Base-by-base conservation (phyloP, 2,329 filamentous ascomycete species). In the Fusarium coicis region DNA sequence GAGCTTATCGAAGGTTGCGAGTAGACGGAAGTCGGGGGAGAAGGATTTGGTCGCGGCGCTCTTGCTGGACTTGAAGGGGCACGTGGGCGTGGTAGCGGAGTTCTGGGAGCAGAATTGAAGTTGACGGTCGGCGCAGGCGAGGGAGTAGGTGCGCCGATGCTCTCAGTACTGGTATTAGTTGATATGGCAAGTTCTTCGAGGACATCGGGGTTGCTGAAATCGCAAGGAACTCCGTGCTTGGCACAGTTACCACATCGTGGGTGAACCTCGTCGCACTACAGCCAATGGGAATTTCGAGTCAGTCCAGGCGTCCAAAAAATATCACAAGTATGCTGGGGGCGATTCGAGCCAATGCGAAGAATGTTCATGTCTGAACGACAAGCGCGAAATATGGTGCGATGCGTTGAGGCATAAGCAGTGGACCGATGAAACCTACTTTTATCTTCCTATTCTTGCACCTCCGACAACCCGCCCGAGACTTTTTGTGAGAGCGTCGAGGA, bases 371-470 rank as follows among this genome's bases (percentile, higher is more conserved):
- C n/a, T 43, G 52, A 34, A 56, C 34, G 63, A 44, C 36, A 47
- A 28, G 37, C 44, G 49, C 46, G 64, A 43, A 53, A 60, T 32
- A 26, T 49, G 28, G 34, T 68, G 59, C 66, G 52, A 53, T 70
- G 63, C 32, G 56, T 60, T 64, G 49, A 53, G 42, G 46, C 67
- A 56, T 54, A 44, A 55, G 47, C 37, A 55, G 52, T 63, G 59
- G 56, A 62, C 47, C 47, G 30, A 44, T 23, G 43, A 46, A 37
- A 61, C 77, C 54, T 81, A 91, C 90, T 88, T 93, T 93, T 78
- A 93, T 92, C 81, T 93, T 93, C 69, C 91, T 85, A 62, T 85
- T 84, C 82, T 93, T 93, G 81, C 91, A 93, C 66, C 89, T 84
- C 70, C 87, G 85, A 76, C 91, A 93, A 50, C 91, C 91, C 57